phyloP scores from a whole-genome alignment of 2,329 filamentous ascomycete species.

The Boeremia exigua region DNA sequence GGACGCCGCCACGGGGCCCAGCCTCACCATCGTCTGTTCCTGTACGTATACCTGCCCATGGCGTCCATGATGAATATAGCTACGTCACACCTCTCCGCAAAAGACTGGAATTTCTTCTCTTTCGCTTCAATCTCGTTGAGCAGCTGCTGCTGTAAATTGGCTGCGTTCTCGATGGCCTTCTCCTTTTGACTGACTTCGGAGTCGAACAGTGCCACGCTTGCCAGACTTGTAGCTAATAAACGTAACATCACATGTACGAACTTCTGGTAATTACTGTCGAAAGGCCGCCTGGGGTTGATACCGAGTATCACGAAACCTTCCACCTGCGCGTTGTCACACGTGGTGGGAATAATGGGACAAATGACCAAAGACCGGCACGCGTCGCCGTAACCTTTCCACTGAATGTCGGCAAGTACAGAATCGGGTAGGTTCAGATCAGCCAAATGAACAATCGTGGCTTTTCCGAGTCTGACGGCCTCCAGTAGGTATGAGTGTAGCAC shows the following conservation, averaged over 20 bases:
- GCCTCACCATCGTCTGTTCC: constrained; percentile 49
- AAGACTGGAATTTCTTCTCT: constrained; percentile 46
- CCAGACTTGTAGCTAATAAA: constrained; percentile 48
- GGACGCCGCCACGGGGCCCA: background rate
- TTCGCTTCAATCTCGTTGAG: constrained; percentile 44
- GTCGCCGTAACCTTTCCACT: constrained; percentile 46
- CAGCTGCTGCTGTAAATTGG: constrained; percentile 44
- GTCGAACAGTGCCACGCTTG: constrained; percentile 50
- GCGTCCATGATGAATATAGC: constrained; percentile 50
- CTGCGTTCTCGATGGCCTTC: constrained; percentile 40
- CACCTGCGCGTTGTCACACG: constrained; percentile 35
- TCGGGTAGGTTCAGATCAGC: constrained; percentile 37
- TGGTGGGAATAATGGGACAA: constrained; percentile 46
- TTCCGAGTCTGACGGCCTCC: constrained; percentile 33
- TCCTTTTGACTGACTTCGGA: constrained; percentile 46
- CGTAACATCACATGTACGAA: constrained; percentile 47
- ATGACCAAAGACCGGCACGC: constrained; percentile 43
- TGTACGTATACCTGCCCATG: constrained; percentile 46
- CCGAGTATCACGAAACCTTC: constrained; percentile 51
- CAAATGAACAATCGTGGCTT: constrained; percentile 36
- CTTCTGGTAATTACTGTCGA: constrained; percentile 48
- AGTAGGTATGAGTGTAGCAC: constrained; percentile 35
- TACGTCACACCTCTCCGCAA: constrained; percentile 49
- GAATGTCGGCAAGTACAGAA: constrained; percentile 31
- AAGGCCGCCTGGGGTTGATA: constrained; percentile 47